Base-by-base conservation (phyloP, 805 yeast genomes). In the Candida ascalaphidarum region DNA sequence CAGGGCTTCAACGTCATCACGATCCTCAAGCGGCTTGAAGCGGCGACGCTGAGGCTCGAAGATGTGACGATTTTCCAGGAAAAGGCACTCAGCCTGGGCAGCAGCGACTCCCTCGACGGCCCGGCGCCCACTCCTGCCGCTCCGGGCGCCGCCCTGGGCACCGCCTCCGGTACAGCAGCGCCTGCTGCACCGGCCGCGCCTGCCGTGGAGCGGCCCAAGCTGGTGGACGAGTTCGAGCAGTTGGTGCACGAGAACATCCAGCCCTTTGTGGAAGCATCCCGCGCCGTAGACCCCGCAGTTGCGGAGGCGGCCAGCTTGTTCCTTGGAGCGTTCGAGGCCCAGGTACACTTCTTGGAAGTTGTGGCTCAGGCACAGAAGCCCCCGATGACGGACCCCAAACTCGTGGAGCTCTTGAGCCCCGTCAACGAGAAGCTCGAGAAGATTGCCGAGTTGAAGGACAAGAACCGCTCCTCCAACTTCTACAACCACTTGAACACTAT, bases 1-100 rank as follows among this genome's bases (percentile, higher is more conserved):
- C 92, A 80, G 46, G 94, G 94, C n/a, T 83, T 79, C 64, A 86
- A 84, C 49, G 65, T 86, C 37, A 82, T 82, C 23, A 86, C 95
- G 25, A 68, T 86, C 31, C 58, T 61, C 33, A 62, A 50, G 46
- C 70, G 94, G 40, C 71, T 86, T 43, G 96, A 86, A 54, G 89
- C 94, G 11, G 96, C 96, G 20, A 84, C 96, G 7, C 79, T 95
- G 5, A 75, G 96, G 27, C 72, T 86, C 41, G 96, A 86, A 48
- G 96, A 86, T 52, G 76, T 86, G 25, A 83, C 94, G 17, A 68
- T 81, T 29, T 77, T 69, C 51, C 94, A 84, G 48, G 83, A 78
- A 42, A 17, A 17, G 18, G 8, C 18, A 7, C 8, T 17, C 8
- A 7, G 8, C 18, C 8, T 6, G 8, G 18, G 8, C 18, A 17